phyloP scores from a whole-genome alignment of 768 basidiomycete genomes.

The Termitomyces sp. region DNA sequence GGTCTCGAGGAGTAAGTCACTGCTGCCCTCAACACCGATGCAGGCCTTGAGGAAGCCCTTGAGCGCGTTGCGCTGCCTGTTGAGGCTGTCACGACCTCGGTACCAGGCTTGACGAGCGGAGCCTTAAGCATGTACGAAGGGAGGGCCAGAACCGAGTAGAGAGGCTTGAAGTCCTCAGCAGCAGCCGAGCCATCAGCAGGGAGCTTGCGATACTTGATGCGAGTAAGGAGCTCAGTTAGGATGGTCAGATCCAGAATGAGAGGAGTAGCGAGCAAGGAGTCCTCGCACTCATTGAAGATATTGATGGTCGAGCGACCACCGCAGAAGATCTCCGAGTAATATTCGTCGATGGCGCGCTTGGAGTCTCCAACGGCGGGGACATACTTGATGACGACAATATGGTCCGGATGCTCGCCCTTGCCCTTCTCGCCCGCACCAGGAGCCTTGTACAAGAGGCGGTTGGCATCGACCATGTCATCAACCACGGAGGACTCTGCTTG shows the following conservation, averaged over 20 bases:
- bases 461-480: no score
- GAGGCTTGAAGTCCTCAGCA: conserved; percentile 67
- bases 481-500: conserved; percentile 97
- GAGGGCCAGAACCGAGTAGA: conserved; percentile 98
- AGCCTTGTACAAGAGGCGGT: conserved; percentile 81
- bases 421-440: conserved; percentile 49
- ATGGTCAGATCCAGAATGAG: conserved; percentile 92
- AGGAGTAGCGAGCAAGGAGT: conserved; percentile 93
- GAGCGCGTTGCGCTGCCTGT: conserved; percentile 95
- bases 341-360: conserved; percentile 99
- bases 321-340: conserved; percentile 96
- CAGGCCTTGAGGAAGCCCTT: conserved; percentile 94
- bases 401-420: conserved; percentile 97
- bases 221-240: conserved; percentile 90
- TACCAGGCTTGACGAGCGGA: conserved; percentile 92
- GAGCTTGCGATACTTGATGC: conserved; percentile 83
- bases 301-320: conserved; percentile 92
- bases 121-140: conserved; percentile 91
- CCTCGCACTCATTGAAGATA: conserved; percentile 99
- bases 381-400: conserved; percentile 96
- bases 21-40: no score
- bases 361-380: conserved; percentile 95
- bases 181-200: conserved; percentile 18
- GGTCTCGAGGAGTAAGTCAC: no score
- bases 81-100: conserved; percentile 93